Evolutionary conservation across 176 grass and related monocot species (phyloP).

Genomic region (Eragrostis nindensis): DNA sequence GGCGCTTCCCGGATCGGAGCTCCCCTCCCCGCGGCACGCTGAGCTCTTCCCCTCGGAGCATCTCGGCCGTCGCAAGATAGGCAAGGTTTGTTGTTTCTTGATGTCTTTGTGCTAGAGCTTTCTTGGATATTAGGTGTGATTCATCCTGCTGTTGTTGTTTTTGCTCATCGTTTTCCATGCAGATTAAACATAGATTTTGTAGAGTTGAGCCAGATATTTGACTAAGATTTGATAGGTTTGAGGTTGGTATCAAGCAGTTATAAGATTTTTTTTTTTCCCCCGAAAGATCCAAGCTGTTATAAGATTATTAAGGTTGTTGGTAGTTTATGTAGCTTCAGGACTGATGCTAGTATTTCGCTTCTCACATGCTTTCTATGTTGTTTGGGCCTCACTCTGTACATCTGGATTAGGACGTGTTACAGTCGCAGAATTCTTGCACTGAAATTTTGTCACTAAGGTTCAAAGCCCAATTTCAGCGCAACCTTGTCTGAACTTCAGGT

Average conservation of each 20-base stretch:
- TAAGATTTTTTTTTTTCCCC: too few relatives aligned
- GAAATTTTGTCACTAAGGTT: background rate
- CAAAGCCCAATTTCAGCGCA: background rate
- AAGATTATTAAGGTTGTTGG: background rate
- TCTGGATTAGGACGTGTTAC: background rate
- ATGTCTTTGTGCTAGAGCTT: background rate
- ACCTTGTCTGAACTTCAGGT: background rate
- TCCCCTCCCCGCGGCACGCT: background rate
- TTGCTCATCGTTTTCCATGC: background rate
- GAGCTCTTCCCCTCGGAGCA: constrained; percentile 3
- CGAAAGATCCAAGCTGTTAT: background rate
- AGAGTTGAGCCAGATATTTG: background rate
- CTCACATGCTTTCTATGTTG: background rate
- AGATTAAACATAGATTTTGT: background rate
- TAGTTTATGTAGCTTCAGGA: background rate
- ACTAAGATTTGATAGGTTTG: background rate
- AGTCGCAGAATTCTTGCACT: background rate
- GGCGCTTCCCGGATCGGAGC: constrained; percentile 19
- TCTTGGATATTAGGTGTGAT: background rate
- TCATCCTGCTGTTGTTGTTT: background rate
- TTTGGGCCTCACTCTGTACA: background rate
- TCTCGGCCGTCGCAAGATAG: background rate
- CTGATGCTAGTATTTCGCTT: background rate
- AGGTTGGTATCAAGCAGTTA: background rate
- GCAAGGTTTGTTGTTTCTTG: constrained; percentile 20